Evolutionary conservation across 805 yeast genomes (phyloP).

Genomic region (Zygosaccharomyces gambellarensis): DNA sequence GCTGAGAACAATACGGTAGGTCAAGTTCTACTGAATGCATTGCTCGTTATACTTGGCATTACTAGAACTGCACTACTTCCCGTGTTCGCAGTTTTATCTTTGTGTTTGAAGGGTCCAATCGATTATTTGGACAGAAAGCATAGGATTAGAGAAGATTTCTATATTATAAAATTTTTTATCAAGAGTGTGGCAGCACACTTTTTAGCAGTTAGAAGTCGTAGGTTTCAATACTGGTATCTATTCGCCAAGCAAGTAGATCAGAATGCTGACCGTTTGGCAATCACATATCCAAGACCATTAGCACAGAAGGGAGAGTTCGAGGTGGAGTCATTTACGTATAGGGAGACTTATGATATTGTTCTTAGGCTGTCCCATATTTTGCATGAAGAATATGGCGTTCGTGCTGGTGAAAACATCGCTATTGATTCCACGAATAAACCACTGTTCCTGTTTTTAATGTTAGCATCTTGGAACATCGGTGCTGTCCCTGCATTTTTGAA

Average conservation of each 20-base stretch:
- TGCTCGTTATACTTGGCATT: constrained; percentile 14
- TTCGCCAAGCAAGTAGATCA: constrained; percentile 53
- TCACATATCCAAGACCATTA: constrained; percentile 50
- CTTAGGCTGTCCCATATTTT: constrained; percentile 63
- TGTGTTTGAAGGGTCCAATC: constrained; percentile 12
- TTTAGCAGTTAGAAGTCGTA: constrained; percentile 23
- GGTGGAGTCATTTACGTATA: constrained; percentile 62
- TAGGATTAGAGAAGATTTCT: constrained; percentile 48
- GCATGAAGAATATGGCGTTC: constrained; percentile 56
- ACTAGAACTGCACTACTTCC: constrained; percentile 2
- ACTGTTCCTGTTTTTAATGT: constrained; percentile 71
- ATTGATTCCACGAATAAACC: constrained; percentile 80
- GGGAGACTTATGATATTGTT: constrained; percentile 60
- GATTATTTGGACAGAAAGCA: constrained; percentile 29
- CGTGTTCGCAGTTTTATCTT: constrained; percentile 18
- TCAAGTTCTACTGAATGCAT: constrained; percentile 16
- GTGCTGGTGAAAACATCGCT: constrained; percentile 64
- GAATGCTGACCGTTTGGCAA: constrained; percentile 50
- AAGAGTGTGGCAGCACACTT: constrained; percentile 40
- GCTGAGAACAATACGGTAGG: constrained; percentile 8
- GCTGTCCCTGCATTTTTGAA: constrained; percentile 85
- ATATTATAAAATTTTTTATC: constrained; percentile 43
- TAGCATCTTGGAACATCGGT: constrained; percentile 86
- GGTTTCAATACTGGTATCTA: constrained; percentile 61
- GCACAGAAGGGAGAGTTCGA: constrained; percentile 51